Conservation (phyloP, 2,329 filamentous ascomycete genomes). For the Pochonia chlamydosporia region DNA sequence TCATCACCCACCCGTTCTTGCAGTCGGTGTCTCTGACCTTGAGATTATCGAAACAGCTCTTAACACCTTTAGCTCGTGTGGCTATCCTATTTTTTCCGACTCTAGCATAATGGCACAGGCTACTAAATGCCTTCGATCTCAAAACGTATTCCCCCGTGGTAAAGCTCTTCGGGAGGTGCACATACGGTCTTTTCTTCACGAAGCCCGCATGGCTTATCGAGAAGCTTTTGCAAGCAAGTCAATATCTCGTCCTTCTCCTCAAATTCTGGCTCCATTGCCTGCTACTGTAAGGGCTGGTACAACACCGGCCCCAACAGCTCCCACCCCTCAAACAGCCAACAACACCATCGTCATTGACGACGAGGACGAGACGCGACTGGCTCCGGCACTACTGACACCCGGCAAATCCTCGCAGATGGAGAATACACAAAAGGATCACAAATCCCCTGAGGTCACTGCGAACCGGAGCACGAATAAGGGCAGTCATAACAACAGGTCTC, state of each 20-base stretch:
- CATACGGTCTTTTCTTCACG: slow-evolving; percentile 1
- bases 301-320: too few relatives aligned
- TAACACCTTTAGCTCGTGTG: background rate
- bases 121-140: background rate
- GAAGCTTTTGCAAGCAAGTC: background rate
- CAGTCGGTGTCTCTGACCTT: background rate
- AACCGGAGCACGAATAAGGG: too few relatives aligned
- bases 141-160: background rate
- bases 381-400: too few relatives aligned
- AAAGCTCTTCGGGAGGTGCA: background rate
- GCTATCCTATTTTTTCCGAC: background rate
- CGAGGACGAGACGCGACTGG: too few relatives aligned
- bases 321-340: too few relatives aligned
- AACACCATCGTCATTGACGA: too few relatives aligned
- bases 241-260: background rate
- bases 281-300: too few relatives aligned
- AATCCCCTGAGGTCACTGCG: too few relatives aligned
- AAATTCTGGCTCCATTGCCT: too few relatives aligned
- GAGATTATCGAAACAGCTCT: background rate
- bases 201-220: background rate
- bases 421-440: too few relatives aligned
- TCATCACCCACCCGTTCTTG: background rate
- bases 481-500: too few relatives aligned
- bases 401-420: too few relatives aligned
- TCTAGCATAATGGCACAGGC: background rate